phyloP scores from a whole-genome alignment of 306 rosid genomes.

The Rosa multiflora region DNA sequence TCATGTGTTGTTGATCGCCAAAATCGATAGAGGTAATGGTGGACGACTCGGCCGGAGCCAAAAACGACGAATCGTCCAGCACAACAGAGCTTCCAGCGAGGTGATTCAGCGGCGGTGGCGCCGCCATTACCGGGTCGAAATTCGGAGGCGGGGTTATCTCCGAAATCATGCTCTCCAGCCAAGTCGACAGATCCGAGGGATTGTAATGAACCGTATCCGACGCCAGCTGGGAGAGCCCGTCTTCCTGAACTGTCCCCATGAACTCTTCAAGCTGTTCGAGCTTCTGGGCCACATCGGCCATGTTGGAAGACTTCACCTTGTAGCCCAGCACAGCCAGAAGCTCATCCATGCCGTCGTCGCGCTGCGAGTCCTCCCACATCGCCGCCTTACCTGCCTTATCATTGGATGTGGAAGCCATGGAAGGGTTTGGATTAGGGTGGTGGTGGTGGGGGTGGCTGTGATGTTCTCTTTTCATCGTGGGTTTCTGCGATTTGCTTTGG shows the following conservation, averaged over 20 bases:
- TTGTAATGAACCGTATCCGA: conserved; percentile 64
- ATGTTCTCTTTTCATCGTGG: conserved; percentile 64
- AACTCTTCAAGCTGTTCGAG: conserved; percentile 75
- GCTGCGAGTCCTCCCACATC: conserved; percentile 57
- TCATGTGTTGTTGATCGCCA: conserved; percentile 20
- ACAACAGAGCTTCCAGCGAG: background rate
- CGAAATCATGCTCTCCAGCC: conserved; percentile 67
- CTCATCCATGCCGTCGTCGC: conserved; percentile 74
- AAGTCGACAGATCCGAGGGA: conserved; percentile 75
- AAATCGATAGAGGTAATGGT: conserved; percentile 52
- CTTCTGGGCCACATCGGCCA: conserved; percentile 88
- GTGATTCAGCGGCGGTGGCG: conserved; percentile 5
- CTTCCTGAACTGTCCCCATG: conserved; percentile 57
- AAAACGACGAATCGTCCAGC: conserved; percentile 37
- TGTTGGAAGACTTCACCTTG: conserved; percentile 72
- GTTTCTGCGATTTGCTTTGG: background rate
- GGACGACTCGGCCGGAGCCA: conserved; percentile 55
- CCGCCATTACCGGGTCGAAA: conserved; percentile 35
- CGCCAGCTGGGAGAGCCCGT: conserved; percentile 50
- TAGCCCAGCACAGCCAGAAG: conserved; percentile 83
- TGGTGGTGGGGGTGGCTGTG: conserved; percentile 25
- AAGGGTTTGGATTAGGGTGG: conserved; percentile 22
- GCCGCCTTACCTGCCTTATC: conserved; percentile 40
- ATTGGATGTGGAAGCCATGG: conserved; percentile 15
- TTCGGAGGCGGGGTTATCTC: conserved; percentile 49